Percentiles rank a stretch among this genome's conserved stretches.
These are phyloP conservation scores for Zangia roseola DNA, from an alignment of 768 basidiomycete genomes.

Conservation along the genomic window DNA sequence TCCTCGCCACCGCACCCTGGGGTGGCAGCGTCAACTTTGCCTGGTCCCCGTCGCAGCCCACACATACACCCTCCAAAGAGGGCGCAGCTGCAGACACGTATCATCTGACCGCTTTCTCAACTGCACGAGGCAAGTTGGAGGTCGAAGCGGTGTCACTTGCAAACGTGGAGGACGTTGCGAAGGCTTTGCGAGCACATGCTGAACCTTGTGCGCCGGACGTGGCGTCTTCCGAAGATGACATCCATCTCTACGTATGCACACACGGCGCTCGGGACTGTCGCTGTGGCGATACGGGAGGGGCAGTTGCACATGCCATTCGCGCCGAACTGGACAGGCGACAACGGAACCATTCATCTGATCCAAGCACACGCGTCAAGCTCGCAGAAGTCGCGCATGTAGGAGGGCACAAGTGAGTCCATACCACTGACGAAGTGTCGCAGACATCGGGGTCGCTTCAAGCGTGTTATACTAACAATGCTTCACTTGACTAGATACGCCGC, in stretches of 20 bases:
- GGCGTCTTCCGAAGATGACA: conserved; percentile 19
- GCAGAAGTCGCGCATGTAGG: conserved; percentile 79
- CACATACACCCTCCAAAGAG: conserved; percentile 11
- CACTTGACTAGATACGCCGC: conserved; percentile 54
- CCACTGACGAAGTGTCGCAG: neutral
- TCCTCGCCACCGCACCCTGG: conserved; percentile 42
- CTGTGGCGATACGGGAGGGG: conserved; percentile 65
- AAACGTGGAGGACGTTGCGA: conserved; percentile 50
- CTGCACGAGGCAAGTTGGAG: conserved; percentile 44
- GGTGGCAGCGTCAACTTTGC: conserved; percentile 62
- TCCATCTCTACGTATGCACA: conserved; percentile 70
- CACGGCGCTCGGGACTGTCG: conserved; percentile 79
- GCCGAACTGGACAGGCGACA: conserved; percentile 47
- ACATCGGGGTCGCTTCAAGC: neutral
- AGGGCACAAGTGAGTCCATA: conserved; percentile 67
- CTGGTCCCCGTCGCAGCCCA: conserved; percentile 40
- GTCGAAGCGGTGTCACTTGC: conserved; percentile 47
- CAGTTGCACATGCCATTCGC: conserved; percentile 52
- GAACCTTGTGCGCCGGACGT: conserved; percentile 23
- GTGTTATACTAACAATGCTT: neutral
- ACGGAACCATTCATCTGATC: conserved; percentile 24
- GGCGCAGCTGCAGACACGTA: conserved; percentile 19
- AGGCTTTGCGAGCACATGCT: conserved; percentile 32
- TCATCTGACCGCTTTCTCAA: conserved; percentile 53
- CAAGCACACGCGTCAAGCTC: conserved; percentile 41